Conservation (phyloP, 2,329 filamentous ascomycete species). For the Colletotrichum sidae region DNA sequence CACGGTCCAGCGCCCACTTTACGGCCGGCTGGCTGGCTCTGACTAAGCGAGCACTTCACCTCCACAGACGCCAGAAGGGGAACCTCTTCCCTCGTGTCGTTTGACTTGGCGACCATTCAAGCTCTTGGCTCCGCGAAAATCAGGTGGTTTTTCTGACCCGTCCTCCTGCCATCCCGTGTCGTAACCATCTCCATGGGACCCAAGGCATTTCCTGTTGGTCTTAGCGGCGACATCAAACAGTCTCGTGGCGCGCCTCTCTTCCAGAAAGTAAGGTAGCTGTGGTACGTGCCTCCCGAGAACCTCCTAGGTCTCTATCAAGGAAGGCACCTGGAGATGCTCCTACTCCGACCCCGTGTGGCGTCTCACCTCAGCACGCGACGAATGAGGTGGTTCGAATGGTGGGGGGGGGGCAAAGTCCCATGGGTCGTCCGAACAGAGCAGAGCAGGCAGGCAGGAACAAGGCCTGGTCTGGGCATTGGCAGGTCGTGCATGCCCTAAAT, state of each 20-base stretch:
- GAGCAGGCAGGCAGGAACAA: conserved; percentile 5
- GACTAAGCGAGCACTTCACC: too few species aligned
- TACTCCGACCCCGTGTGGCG: conserved; percentile 20
- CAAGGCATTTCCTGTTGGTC: conserved; percentile 1
- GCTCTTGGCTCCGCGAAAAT: conserved; percentile 37
- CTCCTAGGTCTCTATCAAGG: not conserved
- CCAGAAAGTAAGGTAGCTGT: conserved; percentile 4
- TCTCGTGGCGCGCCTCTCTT: not conserved
- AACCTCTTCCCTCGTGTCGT: conserved; percentile 2
- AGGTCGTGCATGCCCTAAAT: conserved; percentile 24
- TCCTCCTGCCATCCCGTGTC: conserved; percentile 23
- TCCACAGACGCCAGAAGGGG: too few species aligned
- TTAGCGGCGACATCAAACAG: not conserved
- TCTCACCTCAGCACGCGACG: conserved; percentile 19
- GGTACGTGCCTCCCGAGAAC: not conserved
- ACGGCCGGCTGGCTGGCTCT: too few species aligned
- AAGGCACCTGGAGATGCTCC: conserved; percentile 7
- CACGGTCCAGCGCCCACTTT: too few species aligned
- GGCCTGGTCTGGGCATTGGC: not conserved
- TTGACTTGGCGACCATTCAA: conserved; percentile 36
- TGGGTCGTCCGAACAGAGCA: conserved; percentile 25
- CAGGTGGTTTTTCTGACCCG: conserved; percentile 26
- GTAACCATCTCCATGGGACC: conserved; percentile 12
- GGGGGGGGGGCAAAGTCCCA: not conserved
- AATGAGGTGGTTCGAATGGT: not conserved